Base-by-base conservation (phyloP, 148 eudicot species). In the Beta vulgaris region DNA sequence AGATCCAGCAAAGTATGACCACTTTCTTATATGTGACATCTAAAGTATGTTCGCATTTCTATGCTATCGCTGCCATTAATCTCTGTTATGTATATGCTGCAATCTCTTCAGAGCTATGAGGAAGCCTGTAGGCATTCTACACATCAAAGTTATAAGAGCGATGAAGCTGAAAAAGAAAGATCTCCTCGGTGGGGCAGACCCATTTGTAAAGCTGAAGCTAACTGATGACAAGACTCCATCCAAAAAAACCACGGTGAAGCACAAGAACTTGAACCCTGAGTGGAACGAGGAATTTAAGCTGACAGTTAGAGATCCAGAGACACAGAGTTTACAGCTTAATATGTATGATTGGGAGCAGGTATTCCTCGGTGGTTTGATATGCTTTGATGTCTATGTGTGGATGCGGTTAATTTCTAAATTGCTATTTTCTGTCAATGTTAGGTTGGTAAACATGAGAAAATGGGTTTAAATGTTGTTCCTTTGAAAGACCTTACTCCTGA, bases 321-420 rank as follows among this genome's bases (percentile, higher is more conserved):
- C 94, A 8, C 98, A 93, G 81, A 81, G 74, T n/a, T 49, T 91
- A 63, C 82, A 85, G 67, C 57, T 93, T 42, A 39, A 19, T 75
- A 93, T 93, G 70, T 89, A 81, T 82, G 98, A 93, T 76, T 93
- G 97, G 94, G 98, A 93, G 75, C 92, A 91, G 94, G 98, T 91
- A 81, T 44, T 51, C 25, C 65, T 16, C 3, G 29, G 37, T 29
- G 18, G 35, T 40, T 67, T 67, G 40, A 18, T 46, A 28, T 23
- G 26, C 46, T 15, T 73, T 26, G 28, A 40, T 37, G 40, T 26
- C 32, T 9, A 12, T 69, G 12, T 68, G 10, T 46, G 39, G n/a
- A n/a, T 61, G 29, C 54, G 23, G 7, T 32, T 73, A 42, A 49
- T 39, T 31, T n/a, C 68, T 73, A 53, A 81, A 11, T 34, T 64